Evolutionary conservation across 768 basidiomycete species (phyloP).

Genomic region (Cystobasidiopsis lactophilus): DNA sequence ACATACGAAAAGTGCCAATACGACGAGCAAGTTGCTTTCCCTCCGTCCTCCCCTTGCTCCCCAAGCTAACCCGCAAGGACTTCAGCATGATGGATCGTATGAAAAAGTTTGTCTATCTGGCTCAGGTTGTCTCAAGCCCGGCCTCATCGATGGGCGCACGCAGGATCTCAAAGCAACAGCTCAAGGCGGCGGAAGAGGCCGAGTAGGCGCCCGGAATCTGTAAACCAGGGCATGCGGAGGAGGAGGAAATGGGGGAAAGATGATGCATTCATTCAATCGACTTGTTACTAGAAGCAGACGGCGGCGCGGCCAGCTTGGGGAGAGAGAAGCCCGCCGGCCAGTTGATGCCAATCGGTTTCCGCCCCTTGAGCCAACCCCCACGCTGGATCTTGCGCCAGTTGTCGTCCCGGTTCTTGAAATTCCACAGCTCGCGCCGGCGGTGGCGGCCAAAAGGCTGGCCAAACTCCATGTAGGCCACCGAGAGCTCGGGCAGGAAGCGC

Average conservation of each 20-base stretch:
- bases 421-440: neutral
- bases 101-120: no score
- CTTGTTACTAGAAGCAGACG: no score
- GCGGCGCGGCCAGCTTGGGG: no score
- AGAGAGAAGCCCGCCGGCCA: no score
- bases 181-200: neutral
- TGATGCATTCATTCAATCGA: no score
- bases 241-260: no score
- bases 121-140: no score
- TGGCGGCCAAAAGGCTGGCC: neutral
- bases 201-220: no score
- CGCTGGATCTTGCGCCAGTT: neutral
- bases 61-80: neutral
- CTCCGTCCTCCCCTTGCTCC: neutral
- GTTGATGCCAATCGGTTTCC: neutral
- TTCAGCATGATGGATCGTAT: conserved; percentile 12
- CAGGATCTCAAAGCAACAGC: conserved; percentile 5
- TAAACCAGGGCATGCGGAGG: no score
- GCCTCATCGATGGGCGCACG: no score
- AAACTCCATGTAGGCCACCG: neutral
- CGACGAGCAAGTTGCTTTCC: conserved; percentile 17
- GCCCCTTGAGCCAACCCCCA: neutral
- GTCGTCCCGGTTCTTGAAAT: neutral
- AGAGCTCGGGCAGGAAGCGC: neutral
- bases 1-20: conserved; percentile 22